Conservation (phyloP, 139 green algal genomes). For the Chlamydomonas schloesseri region DNA sequence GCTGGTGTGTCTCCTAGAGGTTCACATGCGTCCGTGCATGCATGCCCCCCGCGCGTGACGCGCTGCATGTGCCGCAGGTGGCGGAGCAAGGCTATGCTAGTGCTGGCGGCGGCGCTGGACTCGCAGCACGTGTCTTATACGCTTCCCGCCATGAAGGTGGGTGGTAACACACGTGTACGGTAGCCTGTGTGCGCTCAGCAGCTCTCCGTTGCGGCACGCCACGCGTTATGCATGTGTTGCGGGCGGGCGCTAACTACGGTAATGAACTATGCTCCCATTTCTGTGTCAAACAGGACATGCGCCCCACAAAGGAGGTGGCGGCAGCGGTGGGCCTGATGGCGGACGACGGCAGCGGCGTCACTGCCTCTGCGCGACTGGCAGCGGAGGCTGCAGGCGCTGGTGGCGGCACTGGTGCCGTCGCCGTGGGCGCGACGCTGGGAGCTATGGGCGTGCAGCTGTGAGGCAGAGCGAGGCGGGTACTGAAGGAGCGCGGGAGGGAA, state of each 20-base stretch:
- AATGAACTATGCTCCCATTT: neutral
- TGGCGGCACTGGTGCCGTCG: too few relatives aligned
- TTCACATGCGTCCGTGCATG: too few relatives aligned
- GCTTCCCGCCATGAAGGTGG: constrained; percentile 23
- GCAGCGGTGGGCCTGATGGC: neutral
- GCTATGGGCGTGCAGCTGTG: too few relatives aligned
- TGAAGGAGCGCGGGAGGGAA: too few relatives aligned
- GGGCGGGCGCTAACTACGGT: neutral
- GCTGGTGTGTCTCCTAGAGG: neutral
- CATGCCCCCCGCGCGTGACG: neutral
- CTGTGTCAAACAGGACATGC: neutral
- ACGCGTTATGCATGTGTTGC: too few relatives aligned
- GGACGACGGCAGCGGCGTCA: neutral
- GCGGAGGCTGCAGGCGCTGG: too few relatives aligned
- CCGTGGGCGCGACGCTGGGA: too few relatives aligned
- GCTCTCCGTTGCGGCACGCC: too few relatives aligned
- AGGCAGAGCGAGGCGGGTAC: too few relatives aligned
- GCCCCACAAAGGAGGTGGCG: neutral
- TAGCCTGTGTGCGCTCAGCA: too few relatives aligned
- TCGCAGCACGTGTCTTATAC: neutral
- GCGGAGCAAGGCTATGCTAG: constrained; percentile 33
- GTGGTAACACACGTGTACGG: too few relatives aligned
- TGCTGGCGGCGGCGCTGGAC: constrained; percentile 25
- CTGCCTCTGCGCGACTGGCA: too few relatives aligned
- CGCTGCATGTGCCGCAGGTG: neutral